Base-by-base conservation (phyloP, 345 rosid genomes). In the Brassica juncea region DNA sequence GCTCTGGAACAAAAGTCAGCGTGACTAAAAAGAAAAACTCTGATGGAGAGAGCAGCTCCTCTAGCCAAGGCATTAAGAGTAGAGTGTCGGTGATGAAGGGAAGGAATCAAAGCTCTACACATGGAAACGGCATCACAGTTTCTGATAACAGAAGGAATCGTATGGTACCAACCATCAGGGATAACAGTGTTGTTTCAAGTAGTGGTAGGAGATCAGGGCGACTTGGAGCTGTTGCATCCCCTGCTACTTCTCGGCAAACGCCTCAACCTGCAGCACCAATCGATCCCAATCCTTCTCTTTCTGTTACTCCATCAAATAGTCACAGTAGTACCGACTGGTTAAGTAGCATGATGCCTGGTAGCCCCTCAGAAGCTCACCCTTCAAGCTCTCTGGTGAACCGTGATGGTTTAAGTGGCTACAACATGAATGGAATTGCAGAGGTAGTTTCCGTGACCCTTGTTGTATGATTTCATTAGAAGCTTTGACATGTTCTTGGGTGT, bases 401-500 rank as follows among this genome's bases (percentile, higher is more conserved):
- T 37, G 91, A 89, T 70, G 84, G 85, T 81, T 86, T 89, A 72
- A 85, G 83, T 55, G 87, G 75, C 59, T 88, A 83, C 85, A 86
- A 85, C 80, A 87, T 88, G 88, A 91, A 89, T 77, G 99, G 93
- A 57, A 84, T 91, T 81, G 96, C 93, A 35, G 99, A 91, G 99
- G 99, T 94, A 84, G 23, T 52, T 67, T 55, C 23, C 39, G 0
- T 64, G 52, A 16, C 68, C 68, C 68, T 4, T 67, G 60, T 67
- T 66, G 23, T 61, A 77, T 78, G 54, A n/a, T 82, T 57, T 78
- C 59, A 62, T 9, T 76, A 77, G 82, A 57, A 62, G 52, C 60
- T 70, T 75, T 75, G 62, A 12, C 30, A 70, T 69, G 61, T 63
- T 74, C 61, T 0, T 19, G 23, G 27, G 57, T 58, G 63, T 30